Conservation (phyloP, 768 basidiomycete genomes). For the Mycena indigotica region DNA sequence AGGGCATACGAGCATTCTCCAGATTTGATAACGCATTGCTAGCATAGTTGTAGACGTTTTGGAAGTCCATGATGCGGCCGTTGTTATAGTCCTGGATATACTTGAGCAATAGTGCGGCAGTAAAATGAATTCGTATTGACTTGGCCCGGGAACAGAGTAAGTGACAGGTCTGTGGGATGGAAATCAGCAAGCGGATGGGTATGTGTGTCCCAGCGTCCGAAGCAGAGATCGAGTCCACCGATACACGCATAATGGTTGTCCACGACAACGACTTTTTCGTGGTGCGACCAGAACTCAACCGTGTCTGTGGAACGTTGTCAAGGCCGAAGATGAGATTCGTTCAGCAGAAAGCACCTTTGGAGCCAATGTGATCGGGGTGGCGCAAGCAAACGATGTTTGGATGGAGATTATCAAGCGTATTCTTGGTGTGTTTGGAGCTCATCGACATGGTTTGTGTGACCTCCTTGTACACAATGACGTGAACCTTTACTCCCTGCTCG, state of each 20-base stretch:
- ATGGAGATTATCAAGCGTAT: slow-evolving; percentile 78
- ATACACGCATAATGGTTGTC: slow-evolving; percentile 86
- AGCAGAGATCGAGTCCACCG: slow-evolving; percentile 94
- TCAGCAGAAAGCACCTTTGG: slow-evolving; percentile 52
- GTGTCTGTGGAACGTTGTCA: slow-evolving; percentile 49
- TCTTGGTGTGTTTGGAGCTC: slow-evolving; percentile 88
- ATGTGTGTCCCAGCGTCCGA: slow-evolving; percentile 96
- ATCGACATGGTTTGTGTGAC: slow-evolving; percentile 92
- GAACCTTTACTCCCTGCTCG: slow-evolving; percentile 86
- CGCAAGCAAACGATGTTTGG: slow-evolving; percentile 87
- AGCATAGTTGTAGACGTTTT: slow-evolving; percentile 76
- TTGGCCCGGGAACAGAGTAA: slow-evolving; percentile 82
- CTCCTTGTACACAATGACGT: slow-evolving; percentile 95
- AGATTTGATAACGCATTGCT: slow-evolving; percentile 68
- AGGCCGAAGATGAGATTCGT: background rate
- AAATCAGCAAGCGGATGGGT: slow-evolving; percentile 89
- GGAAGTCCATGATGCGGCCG: slow-evolving; percentile 82
- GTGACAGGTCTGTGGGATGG: slow-evolving; percentile 82
- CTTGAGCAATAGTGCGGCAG: slow-evolving; percentile 7
- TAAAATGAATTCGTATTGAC: slow-evolving; percentile 18
- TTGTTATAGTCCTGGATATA: slow-evolving; percentile 85
- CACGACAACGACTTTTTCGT: slow-evolving; percentile 89
- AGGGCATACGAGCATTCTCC: slow-evolving; percentile 83
- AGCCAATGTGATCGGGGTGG: slow-evolving; percentile 88
- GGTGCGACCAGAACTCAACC: slow-evolving; percentile 89